phyloP scores from a whole-genome alignment of 2,329 filamentous ascomycete genomes.

The Davidsoniella neocaledoniae region DNA sequence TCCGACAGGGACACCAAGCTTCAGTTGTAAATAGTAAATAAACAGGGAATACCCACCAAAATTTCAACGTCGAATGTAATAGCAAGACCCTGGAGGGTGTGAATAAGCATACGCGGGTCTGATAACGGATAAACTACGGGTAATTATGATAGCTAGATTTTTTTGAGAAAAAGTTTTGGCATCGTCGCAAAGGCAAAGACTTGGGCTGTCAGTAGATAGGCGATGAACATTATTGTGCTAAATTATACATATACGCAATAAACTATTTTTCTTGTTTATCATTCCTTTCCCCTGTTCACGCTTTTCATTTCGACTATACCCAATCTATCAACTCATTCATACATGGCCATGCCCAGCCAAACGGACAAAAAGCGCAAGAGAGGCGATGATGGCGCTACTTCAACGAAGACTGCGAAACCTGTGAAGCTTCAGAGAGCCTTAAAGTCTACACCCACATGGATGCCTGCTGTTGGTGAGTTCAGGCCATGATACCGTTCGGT shows the following conservation, averaged over 20 bases:
- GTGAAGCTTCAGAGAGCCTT: slow-evolving; percentile 25
- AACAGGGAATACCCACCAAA: not conserved
- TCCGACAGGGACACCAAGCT: not conserved
- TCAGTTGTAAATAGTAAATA: not conserved
- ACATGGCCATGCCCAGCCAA: slow-evolving; percentile 23
- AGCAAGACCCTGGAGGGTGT: not conserved
- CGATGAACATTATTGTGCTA: too few species aligned
- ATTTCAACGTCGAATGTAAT: not conserved
- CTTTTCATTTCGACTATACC: too few species aligned
- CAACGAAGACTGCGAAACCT: slow-evolving; percentile 19
- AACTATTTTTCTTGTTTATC: not conserved
- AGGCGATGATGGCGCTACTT: slow-evolving; percentile 8
- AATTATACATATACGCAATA: not conserved
- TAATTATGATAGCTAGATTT: slow-evolving; percentile 10
- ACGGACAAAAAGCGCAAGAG: slow-evolving; percentile 37
- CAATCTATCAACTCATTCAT: slow-evolving; percentile 6
- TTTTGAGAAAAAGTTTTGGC: slow-evolving; percentile 15
- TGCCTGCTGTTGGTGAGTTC: slow-evolving; percentile 9
- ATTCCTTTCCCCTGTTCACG: not conserved
- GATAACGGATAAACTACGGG: slow-evolving; percentile 9
- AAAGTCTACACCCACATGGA: slow-evolving; percentile 4
- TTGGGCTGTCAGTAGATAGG: not conserved
- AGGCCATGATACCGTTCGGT: not conserved
- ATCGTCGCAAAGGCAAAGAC: slow-evolving; percentile 6
- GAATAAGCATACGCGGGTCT: not conserved